phyloP scores from a whole-genome alignment of 441 rosid species.

The Arabidopsis lyrata region DNA sequence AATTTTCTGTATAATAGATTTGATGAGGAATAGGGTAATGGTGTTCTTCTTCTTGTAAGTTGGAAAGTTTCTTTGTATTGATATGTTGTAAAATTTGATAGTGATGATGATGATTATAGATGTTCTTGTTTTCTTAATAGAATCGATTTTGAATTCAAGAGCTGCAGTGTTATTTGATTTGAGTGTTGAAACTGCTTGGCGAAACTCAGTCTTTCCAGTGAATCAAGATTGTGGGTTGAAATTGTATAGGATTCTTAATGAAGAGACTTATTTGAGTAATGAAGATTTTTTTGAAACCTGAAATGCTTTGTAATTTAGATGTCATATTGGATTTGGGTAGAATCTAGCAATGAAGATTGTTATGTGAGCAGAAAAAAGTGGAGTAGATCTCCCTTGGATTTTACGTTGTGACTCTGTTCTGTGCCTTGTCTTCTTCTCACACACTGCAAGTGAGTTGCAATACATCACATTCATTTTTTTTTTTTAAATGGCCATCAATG shows the following conservation, averaged over 20 bases:
- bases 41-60: slow-evolving; percentile 20
- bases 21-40: slow-evolving; percentile 21
- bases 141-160: neutral
- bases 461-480: no score
- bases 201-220: neutral
- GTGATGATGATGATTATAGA: slow-evolving; percentile 4
- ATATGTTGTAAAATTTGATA: slow-evolving; percentile 33
- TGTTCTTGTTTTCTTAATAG: neutral
- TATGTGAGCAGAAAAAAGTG: no score
- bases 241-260: neutral
- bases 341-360: no score
- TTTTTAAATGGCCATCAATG: no score
- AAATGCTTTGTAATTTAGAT: no score
- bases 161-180: neutral
- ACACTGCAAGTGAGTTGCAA: no score
- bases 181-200: neutral
- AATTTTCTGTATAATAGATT: slow-evolving; percentile 22
- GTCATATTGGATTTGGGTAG: no score
- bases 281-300: slow-evolving; percentile 2
- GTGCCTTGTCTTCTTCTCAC: no score
- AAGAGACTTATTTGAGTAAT: neutral
- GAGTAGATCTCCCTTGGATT: no score
- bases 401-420: no score
- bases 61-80: slow-evolving; percentile 16
- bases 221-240: neutral